Percentiles rank a stretch among this genome's conserved stretches.
Evolutionary conservation across 1,284 basidiomycete genomes (phyloP).

Genomic region (Mycena sp.): DNA sequence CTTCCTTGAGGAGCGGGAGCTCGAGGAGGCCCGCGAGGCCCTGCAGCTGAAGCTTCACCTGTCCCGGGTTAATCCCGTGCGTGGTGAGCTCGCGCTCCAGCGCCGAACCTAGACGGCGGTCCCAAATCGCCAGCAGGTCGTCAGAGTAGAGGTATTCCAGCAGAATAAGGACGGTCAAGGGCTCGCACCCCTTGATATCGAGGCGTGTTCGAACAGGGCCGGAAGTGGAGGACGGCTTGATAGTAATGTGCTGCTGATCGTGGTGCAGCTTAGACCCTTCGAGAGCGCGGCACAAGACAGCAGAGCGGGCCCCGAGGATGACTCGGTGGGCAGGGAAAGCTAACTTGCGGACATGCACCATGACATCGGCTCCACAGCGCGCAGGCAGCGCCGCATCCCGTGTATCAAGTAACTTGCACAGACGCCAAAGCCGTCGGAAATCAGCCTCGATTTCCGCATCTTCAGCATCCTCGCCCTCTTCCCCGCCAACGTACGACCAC

Average conservation of each 20-base stretch:
- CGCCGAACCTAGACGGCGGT: slow-evolving; percentile 72
- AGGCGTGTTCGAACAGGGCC: slow-evolving; percentile 45
- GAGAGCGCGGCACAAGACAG: slow-evolving; percentile 60
- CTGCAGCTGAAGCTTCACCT: slow-evolving; percentile 74
- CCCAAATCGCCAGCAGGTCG: slow-evolving; percentile 87
- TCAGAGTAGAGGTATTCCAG: slow-evolving; percentile 92
- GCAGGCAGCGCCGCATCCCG: slow-evolving; percentile 30
- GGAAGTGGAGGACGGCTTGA: slow-evolving; percentile 41
- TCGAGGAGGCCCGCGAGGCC: slow-evolving; percentile 64
- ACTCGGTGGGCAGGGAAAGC: slow-evolving; percentile 75
- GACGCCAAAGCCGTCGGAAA: slow-evolving; percentile 54
- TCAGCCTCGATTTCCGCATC: slow-evolving; percentile 60
- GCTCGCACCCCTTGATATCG: slow-evolving; percentile 62
- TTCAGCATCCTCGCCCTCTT: slow-evolving; percentile 52
- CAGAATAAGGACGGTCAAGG: slow-evolving; percentile 81
- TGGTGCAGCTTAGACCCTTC: slow-evolving; percentile 47
- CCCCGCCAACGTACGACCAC: slow-evolving; percentile 18
- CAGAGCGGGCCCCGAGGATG: slow-evolving; percentile 73
- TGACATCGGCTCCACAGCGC: slow-evolving; percentile 72
- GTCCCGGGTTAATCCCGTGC: slow-evolving; percentile 55
- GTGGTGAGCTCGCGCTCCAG: slow-evolving; percentile 56
- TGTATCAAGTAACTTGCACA: slow-evolving; percentile 52
- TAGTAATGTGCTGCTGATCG: slow-evolving; percentile 45
- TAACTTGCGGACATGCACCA: slow-evolving; percentile 55
- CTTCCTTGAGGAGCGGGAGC: slow-evolving; percentile 63